phyloP scores from a whole-genome alignment of 768 basidiomycete species.

The Dacryopinax primogenitus region DNA sequence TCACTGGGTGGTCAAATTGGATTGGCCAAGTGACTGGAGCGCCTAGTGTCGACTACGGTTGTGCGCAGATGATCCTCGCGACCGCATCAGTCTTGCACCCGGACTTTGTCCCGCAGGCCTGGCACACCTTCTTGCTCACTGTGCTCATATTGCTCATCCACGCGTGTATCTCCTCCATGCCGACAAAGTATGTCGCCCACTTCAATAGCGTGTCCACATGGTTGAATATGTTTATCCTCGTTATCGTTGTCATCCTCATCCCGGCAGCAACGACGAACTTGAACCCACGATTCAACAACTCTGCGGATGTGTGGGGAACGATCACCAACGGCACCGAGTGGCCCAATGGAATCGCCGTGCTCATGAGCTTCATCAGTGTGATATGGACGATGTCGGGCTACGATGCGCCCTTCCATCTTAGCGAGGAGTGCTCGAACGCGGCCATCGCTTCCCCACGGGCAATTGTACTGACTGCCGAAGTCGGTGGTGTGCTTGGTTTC shows the following conservation, averaged over 20 bases:
- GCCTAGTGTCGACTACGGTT: conserved; percentile 13
- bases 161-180: conserved; percentile 6
- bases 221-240: conserved; percentile 9
- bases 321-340: conserved; percentile 8
- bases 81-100: conserved; percentile 9
- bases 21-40: conserved; percentile 10
- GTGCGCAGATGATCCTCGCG: conserved; percentile 13
- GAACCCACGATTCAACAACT: not conserved
- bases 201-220: conserved; percentile 13
- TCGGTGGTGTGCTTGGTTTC: conserved; percentile 10
- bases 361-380: conserved; percentile 12
- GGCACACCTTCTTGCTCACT: conserved; percentile 12
- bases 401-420: conserved; percentile 16
- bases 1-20: conserved; percentile 14
- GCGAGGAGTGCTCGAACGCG: conserved; percentile 14
- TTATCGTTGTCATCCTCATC: conserved; percentile 13
- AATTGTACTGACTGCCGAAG: conserved; percentile 13
- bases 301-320: not conserved
- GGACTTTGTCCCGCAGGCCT: conserved; percentile 8
- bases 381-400: conserved; percentile 17
- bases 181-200: conserved; percentile 11
- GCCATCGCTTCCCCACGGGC: conserved; percentile 15
- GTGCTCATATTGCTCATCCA: not conserved
- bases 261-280: not conserved
- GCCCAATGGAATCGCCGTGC: conserved; percentile 12